Evolutionary conservation across 2,329 filamentous ascomycete genomes (phyloP), one percentile per base, ranked within the genome.

Genomic region (Ophiobolus disseminans): DNA sequence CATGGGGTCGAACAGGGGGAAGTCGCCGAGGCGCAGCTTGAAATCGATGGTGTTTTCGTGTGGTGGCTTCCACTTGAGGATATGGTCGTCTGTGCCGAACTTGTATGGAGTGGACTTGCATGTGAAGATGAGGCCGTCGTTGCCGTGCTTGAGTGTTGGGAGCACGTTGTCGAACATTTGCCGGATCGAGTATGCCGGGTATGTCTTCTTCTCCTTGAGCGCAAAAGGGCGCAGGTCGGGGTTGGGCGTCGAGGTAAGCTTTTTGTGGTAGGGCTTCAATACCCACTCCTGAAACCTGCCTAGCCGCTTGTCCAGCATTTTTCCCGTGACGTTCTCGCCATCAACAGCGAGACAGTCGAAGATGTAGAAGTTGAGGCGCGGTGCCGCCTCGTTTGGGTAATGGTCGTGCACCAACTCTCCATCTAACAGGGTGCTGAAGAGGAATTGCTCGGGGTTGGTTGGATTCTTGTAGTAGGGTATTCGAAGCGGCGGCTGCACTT

Each of bases 61-160:
- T 3, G 91, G 90, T 0, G 93, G 91, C 75, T 99, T 99, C 94
- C 94, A 99, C 74, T 99, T 99, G 30, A 99, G 79, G 55, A 97
- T 99, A 71, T 96, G 88, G 40, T 85, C 84, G 73, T 99, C 94
- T 10, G 94, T 99, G 59, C 94, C 94, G 58, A 89, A 87, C 62
- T 87, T 87, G 77, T 99, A 99, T 8, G 87, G 82, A 14, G 90
- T 91, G 62, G 86, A 88, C 56, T 90, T 86, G 76, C 93, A 96
- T n/a, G 94, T 97, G 75, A 97, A 99, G 67, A 99, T 96, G 37
- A 99, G 82, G 5, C 94, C 94, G 71, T 99, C 94, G 72, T 97
- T 97, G 54, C 93, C 92, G 70, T 99, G 94, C 59, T 87, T 88
- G 26, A 99, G 82, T 32, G 81, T 86, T 1, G 91, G 92, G 21